A percentile compares a stretch with the other conserved stretches of the same genome.
Evolutionary conservation across 805 yeast genomes (phyloP).

Genomic region (Metschnikowia lachancei): DNA sequence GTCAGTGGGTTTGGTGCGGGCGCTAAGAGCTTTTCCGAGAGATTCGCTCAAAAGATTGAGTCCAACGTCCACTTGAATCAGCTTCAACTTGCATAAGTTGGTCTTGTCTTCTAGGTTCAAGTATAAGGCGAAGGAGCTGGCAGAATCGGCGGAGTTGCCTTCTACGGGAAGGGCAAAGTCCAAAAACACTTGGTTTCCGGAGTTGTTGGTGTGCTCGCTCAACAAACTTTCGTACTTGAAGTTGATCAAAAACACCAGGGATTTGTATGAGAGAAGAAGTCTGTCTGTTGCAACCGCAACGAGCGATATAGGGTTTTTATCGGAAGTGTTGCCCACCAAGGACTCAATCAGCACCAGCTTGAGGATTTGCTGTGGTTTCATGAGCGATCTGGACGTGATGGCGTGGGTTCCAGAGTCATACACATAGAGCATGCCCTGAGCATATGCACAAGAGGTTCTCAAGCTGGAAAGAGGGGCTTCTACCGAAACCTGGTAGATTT

Average conservation of each 20-base stretch:
- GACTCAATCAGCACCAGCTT: slow-evolving; percentile 23
- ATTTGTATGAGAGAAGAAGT: slow-evolving; percentile 40
- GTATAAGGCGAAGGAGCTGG: slow-evolving; percentile 42
- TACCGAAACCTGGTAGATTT: slow-evolving; percentile 22
- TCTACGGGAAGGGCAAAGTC: slow-evolving; percentile 30
- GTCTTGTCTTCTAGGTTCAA: slow-evolving; percentile 42
- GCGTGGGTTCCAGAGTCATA: slow-evolving; percentile 18
- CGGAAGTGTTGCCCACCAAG: slow-evolving; percentile 13
- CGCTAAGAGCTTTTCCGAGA: slow-evolving; percentile 56
- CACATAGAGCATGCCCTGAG: slow-evolving; percentile 27
- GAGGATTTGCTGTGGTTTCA: slow-evolving; percentile 21
- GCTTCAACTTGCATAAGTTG: slow-evolving; percentile 42
- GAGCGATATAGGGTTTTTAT: slow-evolving; percentile 27
- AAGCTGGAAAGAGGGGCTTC: background rate
- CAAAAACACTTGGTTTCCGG: slow-evolving; percentile 24
- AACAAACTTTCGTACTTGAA: slow-evolving; percentile 43
- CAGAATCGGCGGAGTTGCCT: slow-evolving; percentile 43
- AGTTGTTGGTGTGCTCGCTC: slow-evolving; percentile 28
- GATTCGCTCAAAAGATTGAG: slow-evolving; percentile 66
- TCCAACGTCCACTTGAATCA: slow-evolving; percentile 58
- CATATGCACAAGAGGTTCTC: slow-evolving; percentile 17
- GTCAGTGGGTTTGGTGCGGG: background rate
- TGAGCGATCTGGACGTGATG: slow-evolving; percentile 25
- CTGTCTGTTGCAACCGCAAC: slow-evolving; percentile 45
- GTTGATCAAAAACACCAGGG: slow-evolving; percentile 44